Base-by-base conservation (phyloP, 441 rosid genomes). In the Metrosideros polymorpha region DNA sequence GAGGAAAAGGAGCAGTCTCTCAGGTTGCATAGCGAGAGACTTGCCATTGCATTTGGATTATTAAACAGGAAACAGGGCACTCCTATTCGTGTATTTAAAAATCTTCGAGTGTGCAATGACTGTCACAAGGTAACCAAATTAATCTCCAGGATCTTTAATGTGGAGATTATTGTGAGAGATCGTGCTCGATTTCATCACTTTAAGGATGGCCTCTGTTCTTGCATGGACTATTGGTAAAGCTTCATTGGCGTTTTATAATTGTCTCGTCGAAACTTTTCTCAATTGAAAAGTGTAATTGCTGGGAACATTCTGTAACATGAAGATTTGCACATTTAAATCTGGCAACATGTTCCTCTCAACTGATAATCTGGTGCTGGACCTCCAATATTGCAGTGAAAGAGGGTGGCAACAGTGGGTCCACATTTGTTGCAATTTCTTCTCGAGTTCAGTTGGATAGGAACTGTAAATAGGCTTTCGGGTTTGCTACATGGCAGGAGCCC, bases 41-140 rank as follows among this genome's bases (percentile, higher is more conserved):
- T 96, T 51, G 97, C 98, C 50, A 95, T 95, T 88, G 96, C 98
- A 82, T 87, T 94, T 84, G 96, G 98, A 82, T 91, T 97, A 42
- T 82, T 96, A 85, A 93, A 87, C 91, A 88, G 91, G 88, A 92
- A 92, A 88, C 92, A 92, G 24, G 95, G 96, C 32, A 75, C 85
- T 19, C 96, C 96, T 53, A 93, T 96, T 76, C 92, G 97, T 24
- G 85, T 93, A 61, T 93, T 94, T 84, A 97, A 96, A 93, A 96
- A 97, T 86, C 95, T 95, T 49, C 91, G 95, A 9, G 97, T 94
- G 30, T 97, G 98, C 90, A 91, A 85, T 14, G 97, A 97, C 86
- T 97, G 96, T 89, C 99, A 96, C 54, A 86, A 89, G 88, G 95
- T 95, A 39, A 92, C 93, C 22, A 95, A 92, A 88, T 89, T 94